These are phyloP conservation scores for Chalciporus pseudorubinellus DNA, from an alignment of 768 basidiomycete genomes.

Conservation along the genomic window DNA sequence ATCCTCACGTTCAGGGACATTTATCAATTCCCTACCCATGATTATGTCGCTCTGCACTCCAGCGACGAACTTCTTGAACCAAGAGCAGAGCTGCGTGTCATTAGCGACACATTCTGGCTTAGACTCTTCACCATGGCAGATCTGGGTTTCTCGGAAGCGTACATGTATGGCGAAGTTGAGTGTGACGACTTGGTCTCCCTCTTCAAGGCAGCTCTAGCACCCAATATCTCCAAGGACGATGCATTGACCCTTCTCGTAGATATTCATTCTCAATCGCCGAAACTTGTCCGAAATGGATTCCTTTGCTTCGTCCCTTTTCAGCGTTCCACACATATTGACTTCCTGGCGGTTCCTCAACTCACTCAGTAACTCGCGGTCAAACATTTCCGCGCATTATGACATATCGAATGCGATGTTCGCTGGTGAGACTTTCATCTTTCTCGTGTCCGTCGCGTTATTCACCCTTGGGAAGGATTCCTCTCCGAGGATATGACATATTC, in stretches of 20 bases:
- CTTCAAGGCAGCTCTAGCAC: slow-evolving; percentile 48
- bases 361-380: slow-evolving; percentile 59
- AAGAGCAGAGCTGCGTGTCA: slow-evolving; percentile 47
- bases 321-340: slow-evolving; percentile 51
- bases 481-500: slow-evolving; percentile 78
- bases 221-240: neutral
- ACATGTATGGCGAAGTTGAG: slow-evolving; percentile 76
- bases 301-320: slow-evolving; percentile 50
- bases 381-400: slow-evolving; percentile 78
- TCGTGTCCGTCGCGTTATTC: neutral
- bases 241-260: slow-evolving; percentile 35
- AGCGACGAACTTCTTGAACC: slow-evolving; percentile 7
- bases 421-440: slow-evolving; percentile 32
- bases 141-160: slow-evolving; percentile 73
- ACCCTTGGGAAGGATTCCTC: slow-evolving; percentile 43
- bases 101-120: slow-evolving; percentile 57
- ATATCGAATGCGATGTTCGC: slow-evolving; percentile 76
- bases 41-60: slow-evolving; percentile 15
- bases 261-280: slow-evolving; percentile 58
- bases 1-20: slow-evolving; percentile 45
- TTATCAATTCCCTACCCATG: slow-evolving; percentile 41
- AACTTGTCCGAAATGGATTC: slow-evolving; percentile 50
- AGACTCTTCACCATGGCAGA: slow-evolving; percentile 59
- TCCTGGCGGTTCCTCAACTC: slow-evolving; percentile 65
- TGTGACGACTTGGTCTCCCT: slow-evolving; percentile 62